Conservation (phyloP, 1,139 yeast species). For the Yamadazyma kanchanaburiensis region DNA sequence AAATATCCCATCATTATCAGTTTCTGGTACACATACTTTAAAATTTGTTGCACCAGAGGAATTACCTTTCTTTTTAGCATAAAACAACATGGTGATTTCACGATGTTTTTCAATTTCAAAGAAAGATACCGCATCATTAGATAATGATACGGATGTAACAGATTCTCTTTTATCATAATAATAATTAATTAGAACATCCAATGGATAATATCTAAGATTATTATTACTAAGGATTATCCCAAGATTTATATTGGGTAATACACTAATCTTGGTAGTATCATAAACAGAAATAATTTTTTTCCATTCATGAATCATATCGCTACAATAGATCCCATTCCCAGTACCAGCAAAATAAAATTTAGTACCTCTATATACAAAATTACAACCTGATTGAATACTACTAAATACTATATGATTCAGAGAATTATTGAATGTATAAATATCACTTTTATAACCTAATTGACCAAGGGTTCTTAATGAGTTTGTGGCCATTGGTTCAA, state of each 20-base stretch:
- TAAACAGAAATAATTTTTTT: slow-evolving; percentile 51
- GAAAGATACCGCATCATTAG: slow-evolving; percentile 40
- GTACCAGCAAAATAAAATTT: slow-evolving; percentile 33
- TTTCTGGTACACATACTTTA: slow-evolving; percentile 48
- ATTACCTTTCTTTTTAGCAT: slow-evolving; percentile 48
- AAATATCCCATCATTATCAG: slow-evolving; percentile 48
- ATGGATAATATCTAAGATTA: slow-evolving; percentile 57
- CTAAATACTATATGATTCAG: slow-evolving; percentile 25
- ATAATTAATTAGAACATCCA: slow-evolving; percentile 42
- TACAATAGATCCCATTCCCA: slow-evolving; percentile 41
- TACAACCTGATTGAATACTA: slow-evolving; percentile 24
- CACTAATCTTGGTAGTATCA: slow-evolving; percentile 59
- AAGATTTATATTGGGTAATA: slow-evolving; percentile 55
- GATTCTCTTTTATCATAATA: slow-evolving; percentile 32
- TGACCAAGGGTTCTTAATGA: slow-evolving; percentile 18
- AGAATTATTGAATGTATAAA: slow-evolving; percentile 22
- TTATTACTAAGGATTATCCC: slow-evolving; percentile 59
- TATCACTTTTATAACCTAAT: slow-evolving; percentile 26
- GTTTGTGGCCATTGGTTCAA: slow-evolving; percentile 44
- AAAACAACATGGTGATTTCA: slow-evolving; percentile 55
- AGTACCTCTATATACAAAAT: slow-evolving; percentile 24
- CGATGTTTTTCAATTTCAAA: slow-evolving; percentile 63
- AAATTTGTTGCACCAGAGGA: slow-evolving; percentile 43
- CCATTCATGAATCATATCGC: slow-evolving; percentile 56
- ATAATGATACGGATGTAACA: slow-evolving; percentile 30